phyloP scores from a whole-genome alignment of 2,329 filamentous ascomycete genomes.

The Talaromyces rugulosus region DNA sequence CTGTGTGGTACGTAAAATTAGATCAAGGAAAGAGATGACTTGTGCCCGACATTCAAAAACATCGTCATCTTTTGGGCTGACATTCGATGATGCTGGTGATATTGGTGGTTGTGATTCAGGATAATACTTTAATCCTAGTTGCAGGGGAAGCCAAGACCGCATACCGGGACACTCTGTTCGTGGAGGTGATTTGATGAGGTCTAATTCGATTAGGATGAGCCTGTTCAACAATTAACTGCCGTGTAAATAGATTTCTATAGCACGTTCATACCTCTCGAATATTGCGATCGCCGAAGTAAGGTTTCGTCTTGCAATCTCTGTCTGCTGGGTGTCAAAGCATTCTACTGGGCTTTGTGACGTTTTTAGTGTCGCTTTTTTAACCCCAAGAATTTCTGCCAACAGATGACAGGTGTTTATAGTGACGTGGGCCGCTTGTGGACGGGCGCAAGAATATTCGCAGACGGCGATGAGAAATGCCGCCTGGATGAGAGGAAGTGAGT shows the following conservation, averaged over 20 bases:
- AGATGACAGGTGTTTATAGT: not conserved
- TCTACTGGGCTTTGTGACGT: not conserved
- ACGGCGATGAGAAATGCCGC: conserved; percentile 4
- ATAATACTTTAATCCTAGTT: not conserved
- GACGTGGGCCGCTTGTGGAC: conserved; percentile 6
- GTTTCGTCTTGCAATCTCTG: conserved; percentile 2
- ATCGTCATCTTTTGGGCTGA: not conserved
- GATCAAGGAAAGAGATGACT: conserved; percentile 5
- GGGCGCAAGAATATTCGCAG: conserved; percentile 9
- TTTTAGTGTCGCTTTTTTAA: not conserved
- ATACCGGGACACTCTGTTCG: not conserved
- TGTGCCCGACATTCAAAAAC: conserved; percentile 4
- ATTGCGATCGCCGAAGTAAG: conserved; percentile 6
- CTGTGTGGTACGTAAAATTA: not conserved
- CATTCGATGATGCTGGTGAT: conserved; percentile 2
- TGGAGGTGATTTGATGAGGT: not conserved
- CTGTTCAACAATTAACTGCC: not conserved
- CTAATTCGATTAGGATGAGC: conserved; percentile 7
- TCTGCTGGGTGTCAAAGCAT: not conserved
- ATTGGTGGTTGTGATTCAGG: not conserved
- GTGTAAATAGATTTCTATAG: not conserved
- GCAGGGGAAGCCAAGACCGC: not conserved
- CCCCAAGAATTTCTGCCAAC: not conserved
- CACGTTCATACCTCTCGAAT: conserved; percentile 3
- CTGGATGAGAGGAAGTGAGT: conserved; percentile 7